Conservation (phyloP, 352 stramenopile species). For the Globisporangium nagaii region DNA sequence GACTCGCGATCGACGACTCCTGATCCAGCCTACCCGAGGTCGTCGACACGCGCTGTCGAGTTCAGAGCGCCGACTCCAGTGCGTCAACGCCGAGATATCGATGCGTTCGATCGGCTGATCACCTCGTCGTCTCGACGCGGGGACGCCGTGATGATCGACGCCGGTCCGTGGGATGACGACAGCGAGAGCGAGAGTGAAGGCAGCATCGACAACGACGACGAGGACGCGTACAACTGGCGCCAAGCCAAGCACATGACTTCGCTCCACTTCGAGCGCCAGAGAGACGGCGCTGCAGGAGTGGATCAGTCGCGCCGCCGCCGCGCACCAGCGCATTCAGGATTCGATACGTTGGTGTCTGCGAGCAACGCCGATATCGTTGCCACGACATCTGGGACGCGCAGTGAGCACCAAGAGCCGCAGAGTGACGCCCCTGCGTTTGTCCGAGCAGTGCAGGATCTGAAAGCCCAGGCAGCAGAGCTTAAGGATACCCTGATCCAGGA, state of each 20-base stretch:
- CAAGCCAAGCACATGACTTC: not conserved
- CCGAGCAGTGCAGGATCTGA: not conserved
- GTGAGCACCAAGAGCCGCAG: not conserved
- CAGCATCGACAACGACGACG: not conserved
- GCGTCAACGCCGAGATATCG: too few species aligned
- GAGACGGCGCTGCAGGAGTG: not conserved
- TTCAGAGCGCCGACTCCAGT: too few species aligned
- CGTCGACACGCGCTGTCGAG: too few species aligned
- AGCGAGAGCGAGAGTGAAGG: not conserved
- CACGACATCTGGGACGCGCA: not conserved
- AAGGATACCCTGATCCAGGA: not conserved
- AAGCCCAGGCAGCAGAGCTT: not conserved
- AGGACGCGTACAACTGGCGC: not conserved
- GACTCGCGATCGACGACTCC: too few species aligned
- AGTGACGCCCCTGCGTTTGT: not conserved
- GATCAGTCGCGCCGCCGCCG: not conserved
- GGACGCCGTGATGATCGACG: not conserved
- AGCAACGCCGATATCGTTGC: not conserved
- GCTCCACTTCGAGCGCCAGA: not conserved
- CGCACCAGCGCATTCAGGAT: not conserved
- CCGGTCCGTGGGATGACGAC: not conserved
- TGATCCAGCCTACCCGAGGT: too few species aligned
- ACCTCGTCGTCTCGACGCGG: not conserved
- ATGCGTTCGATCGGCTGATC: constrained; percentile 3
- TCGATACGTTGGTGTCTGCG: not conserved